Percentiles rank a stretch among this genome's conserved stretches.
Conservation (phyloP, 2,329 filamentous ascomycete genomes). For the Hypoxylon sp. region DNA sequence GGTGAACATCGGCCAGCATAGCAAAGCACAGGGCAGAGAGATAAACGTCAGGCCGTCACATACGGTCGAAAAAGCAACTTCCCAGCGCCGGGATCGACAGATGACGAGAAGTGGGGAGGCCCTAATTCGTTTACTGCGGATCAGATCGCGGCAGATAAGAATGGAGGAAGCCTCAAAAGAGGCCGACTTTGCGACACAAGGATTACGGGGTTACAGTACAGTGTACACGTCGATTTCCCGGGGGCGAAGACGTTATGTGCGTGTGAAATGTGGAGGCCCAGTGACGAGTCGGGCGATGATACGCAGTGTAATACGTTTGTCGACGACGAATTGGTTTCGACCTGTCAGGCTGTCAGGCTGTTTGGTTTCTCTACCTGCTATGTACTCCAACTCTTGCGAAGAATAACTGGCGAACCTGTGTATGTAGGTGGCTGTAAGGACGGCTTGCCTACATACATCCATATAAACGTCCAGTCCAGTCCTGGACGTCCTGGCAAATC, state of each 20-base stretch:
- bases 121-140: slow-evolving; percentile 12
- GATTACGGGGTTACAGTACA: slow-evolving; percentile 28
- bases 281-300: slow-evolving; percentile 16
- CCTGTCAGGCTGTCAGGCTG: too few relatives aligned
- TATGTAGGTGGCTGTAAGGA: too few relatives aligned
- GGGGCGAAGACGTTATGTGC: slow-evolving; percentile 22
- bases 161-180: slow-evolving; percentile 29
- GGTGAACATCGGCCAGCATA: background rate
- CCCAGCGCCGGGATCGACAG: slow-evolving; percentile 22
- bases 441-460: slow-evolving; percentile 14
- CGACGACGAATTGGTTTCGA: slow-evolving; percentile 13
- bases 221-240: slow-evolving; percentile 10
- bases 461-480: too few relatives aligned
- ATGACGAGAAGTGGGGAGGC: slow-evolving; percentile 28
- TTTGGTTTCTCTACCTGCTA: slow-evolving; percentile 7
- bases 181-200: slow-evolving; percentile 28
- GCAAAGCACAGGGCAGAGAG: slow-evolving; percentile 12
- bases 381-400: slow-evolving; percentile 1
- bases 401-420: background rate
- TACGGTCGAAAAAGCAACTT: slow-evolving; percentile 11
- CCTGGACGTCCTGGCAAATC: slow-evolving; percentile 26
- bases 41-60: slow-evolving; percentile 19
- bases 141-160: slow-evolving; percentile 40
- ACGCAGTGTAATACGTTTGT: background rate
- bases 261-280: slow-evolving; percentile 35